Conservation (phyloP, 192 early-diverging fungal genomes). For the Coemansia sp. region DNA sequence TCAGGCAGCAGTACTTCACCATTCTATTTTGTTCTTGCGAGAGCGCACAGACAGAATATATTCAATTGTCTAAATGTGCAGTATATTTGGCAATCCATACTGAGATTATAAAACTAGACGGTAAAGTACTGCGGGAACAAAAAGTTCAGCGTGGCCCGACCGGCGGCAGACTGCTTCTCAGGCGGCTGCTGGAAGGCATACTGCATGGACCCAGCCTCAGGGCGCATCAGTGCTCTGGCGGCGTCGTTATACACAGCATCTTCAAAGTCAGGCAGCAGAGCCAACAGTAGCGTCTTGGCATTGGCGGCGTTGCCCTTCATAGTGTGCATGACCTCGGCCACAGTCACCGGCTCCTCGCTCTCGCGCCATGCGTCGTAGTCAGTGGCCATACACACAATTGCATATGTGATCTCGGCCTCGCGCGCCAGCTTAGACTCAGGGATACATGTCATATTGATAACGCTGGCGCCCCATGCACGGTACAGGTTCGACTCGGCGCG, state of each 20-base stretch:
- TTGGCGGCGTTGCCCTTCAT: conserved; percentile 81
- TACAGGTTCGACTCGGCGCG: conserved; percentile 97
- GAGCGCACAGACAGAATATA: background rate
- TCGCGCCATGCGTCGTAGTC: conserved; percentile 95
- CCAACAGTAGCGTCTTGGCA: conserved; percentile 75
- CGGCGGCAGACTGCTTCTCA: conserved; percentile 68
- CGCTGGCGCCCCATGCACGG: conserved; percentile 84
- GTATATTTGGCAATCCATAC: too few relatives aligned
- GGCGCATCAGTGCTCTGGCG: conserved; percentile 56
- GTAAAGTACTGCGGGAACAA: conserved; percentile 79
- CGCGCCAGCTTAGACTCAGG: conserved; percentile 96
- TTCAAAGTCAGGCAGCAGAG: conserved; percentile 77
- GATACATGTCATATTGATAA: conserved; percentile 98
- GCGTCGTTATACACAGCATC: conserved; percentile 57
- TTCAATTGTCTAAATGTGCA: too few relatives aligned
- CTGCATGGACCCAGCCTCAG: conserved; percentile 78
- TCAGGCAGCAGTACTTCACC: too few relatives aligned
- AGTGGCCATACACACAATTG: conserved; percentile 99
- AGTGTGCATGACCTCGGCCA: conserved; percentile 83
- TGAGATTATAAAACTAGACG: too few relatives aligned
- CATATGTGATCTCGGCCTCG: conserved; percentile 98
- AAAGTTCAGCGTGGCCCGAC: conserved; percentile 77
- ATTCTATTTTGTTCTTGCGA: background rate
- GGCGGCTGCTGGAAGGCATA: conserved; percentile 81
- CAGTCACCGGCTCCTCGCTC: conserved; percentile 79